Conservation (phyloP, 202 grass and related monocot species). For the Eragrostis tef region DNA sequence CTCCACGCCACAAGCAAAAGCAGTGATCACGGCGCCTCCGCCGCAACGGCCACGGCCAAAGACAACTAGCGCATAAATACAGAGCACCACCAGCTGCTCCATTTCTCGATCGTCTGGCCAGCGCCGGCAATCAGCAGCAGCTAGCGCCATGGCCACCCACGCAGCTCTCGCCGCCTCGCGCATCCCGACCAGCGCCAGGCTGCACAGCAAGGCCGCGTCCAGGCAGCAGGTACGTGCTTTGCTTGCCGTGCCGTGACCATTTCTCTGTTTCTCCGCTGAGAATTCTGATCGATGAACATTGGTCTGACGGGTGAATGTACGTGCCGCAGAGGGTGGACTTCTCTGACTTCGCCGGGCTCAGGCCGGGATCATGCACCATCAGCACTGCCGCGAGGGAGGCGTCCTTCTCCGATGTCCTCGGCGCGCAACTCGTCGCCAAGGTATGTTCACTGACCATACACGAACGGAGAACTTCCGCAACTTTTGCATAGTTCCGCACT, state of each 20-base stretch:
- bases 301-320: neutral
- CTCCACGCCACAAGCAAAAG: slow-evolving; percentile 38
- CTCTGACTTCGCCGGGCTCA: slow-evolving; percentile 68
- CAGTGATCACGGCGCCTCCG: slow-evolving; percentile 33
- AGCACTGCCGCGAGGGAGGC: slow-evolving; percentile 60
- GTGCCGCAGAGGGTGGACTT: slow-evolving; percentile 60
- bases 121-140: neutral
- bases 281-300: neutral
- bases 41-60: neutral
- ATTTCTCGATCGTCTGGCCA: neutral
- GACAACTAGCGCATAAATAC: slow-evolving; percentile 29
- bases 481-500: neutral
- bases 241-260: neutral
- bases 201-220: slow-evolving; percentile 56
- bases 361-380: slow-evolving; percentile 50
- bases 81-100: neutral
- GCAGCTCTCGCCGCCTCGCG: slow-evolving; percentile 73
- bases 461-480: neutral
- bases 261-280: no score
- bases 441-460: slow-evolving; percentile 7
- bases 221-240: slow-evolving; percentile 24
- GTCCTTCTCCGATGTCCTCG: slow-evolving; percentile 62
- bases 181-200: slow-evolving; percentile 57
- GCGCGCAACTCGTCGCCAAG: slow-evolving; percentile 60
- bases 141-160: slow-evolving; percentile 66